Percentiles rank a stretch among this genome's conserved stretches.
These are phyloP conservation scores for Eremothecium gossypii DNA, from an alignment of 1,139 yeast species.

Conservation along the genomic window DNA sequence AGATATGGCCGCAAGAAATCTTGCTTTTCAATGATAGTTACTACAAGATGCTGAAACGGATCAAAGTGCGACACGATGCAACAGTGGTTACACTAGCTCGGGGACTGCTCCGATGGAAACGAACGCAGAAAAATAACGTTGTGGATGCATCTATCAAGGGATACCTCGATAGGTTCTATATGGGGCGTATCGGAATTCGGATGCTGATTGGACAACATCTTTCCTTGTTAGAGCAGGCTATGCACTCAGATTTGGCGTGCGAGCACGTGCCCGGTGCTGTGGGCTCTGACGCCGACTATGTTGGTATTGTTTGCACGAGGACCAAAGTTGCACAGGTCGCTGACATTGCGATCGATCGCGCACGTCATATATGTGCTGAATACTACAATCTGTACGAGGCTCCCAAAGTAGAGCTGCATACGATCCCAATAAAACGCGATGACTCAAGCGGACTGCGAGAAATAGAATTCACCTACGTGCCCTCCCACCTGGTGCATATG, in stretches of 20 bases:
- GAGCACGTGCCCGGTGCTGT: conserved; percentile 41
- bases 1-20: conserved; percentile 63
- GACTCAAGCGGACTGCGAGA: conserved; percentile 34
- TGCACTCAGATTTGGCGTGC: conserved; percentile 32
- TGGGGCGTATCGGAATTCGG: conserved; percentile 81
- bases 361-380: conserved; percentile 79
- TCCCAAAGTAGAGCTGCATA: conserved; percentile 67
- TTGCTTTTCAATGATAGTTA: conserved; percentile 62
- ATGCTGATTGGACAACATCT: conserved; percentile 87
- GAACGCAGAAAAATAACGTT: conserved; percentile 37
- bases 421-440: conserved; percentile 24
- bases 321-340: conserved; percentile 75
- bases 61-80: conserved; percentile 82
- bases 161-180: conserved; percentile 72
- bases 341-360: conserved; percentile 78
- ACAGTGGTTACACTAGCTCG: conserved; percentile 90
- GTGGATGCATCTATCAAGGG: conserved; percentile 63
- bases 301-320: conserved; percentile 76
- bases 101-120: conserved; percentile 87
- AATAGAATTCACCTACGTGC: conserved; percentile 75
- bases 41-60: conserved; percentile 55
- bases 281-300: conserved; percentile 44
- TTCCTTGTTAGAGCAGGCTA: conserved; percentile 32
- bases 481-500: conserved; percentile 86
- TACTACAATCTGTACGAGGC: conserved; percentile 78